phyloP scores from a whole-genome alignment of 352 stramenopile genomes.

The Phytopythium aichiense region DNA sequence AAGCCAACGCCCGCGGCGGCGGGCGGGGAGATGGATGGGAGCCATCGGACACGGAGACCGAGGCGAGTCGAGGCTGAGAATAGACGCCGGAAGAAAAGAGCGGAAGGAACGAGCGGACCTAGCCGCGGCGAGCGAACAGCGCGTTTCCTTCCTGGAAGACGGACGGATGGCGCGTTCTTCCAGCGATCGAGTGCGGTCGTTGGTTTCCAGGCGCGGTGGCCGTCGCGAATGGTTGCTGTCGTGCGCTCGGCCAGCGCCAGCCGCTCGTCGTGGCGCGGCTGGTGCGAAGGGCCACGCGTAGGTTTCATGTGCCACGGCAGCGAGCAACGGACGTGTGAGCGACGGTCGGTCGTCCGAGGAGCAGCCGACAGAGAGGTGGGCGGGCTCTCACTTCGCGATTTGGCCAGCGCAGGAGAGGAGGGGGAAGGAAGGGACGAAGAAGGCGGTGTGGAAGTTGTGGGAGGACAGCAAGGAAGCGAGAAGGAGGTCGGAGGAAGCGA shows the following conservation, averaged over 20 bases:
- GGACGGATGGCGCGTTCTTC: not conserved
- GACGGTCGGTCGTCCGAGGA: not conserved
- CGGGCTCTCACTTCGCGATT: not conserved
- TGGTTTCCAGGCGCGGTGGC: not conserved
- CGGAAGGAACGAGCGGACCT: not conserved
- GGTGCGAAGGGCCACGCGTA: not conserved
- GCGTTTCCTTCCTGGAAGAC: not conserved
- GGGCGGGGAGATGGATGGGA: not conserved
- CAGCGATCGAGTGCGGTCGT: not conserved
- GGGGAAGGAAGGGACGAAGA: not conserved
- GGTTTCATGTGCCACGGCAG: not conserved
- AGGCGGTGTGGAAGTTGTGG: not conserved
- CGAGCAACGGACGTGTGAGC: not conserved
- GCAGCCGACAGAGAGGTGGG: not conserved
- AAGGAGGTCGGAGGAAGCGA: not conserved
- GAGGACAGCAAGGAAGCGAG: no score
- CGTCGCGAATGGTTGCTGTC: not conserved
- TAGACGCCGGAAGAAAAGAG: constrained; percentile 1
- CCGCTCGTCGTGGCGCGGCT: not conserved
- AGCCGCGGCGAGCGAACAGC: not conserved
- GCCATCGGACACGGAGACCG: not conserved
- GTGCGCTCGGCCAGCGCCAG: not conserved
- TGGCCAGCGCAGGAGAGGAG: not conserved
- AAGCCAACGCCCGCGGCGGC: not conserved
- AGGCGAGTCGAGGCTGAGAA: not conserved